Base-by-base conservation (phyloP, 2,329 filamentous ascomycete species). In the Neospermospora avenae region DNA sequence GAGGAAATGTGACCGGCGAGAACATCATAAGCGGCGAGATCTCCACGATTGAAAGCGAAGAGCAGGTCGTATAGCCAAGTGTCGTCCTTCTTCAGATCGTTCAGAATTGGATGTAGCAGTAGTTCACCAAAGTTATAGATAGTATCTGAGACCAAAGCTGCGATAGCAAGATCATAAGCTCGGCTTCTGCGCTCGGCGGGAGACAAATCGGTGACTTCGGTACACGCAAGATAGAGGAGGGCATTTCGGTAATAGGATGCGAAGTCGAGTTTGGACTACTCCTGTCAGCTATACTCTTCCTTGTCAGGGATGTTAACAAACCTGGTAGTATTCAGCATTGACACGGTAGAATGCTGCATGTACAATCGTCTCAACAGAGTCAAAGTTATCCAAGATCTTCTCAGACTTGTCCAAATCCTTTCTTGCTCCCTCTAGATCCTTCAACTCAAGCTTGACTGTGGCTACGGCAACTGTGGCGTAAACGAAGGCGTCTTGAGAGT, bases 61-160 rank as follows among this genome's bases (percentile, higher is more conserved):
- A 99, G 86, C n/a, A 99, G 86, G 45, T 97, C 90, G 65, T 92
- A 90, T 65, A 99, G 84, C 95, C 95, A 99, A 55, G 86, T 81
- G 73, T 96, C 85, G 44, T 87, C 83, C 24, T 88, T 87, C 69
- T 87, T 85, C 24, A 99, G 84, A 20, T 89, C 88, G 72, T 96
- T 90, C 65, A 99, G 87, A 72, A 99, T 96, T 3, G 95, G 95
- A 75, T 99, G 95, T 68, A 99, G 84, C 34, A 99, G 85, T n/a
- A 99, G 87, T 80, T 99, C 95, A 75, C 95, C 95, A 70, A 99
- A 99, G 81, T 99, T 99, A 85, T 99, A 98, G 78, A 98, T 99
- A 70, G 86, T 91, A 71, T 93, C 90, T 54, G 93, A 97, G 41
- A 97, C 90, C 8, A 99, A 83, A 10, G 95, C 95, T 28, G 95